A percentile compares a stretch with the other conserved stretches of the same genome.
Conservation (phyloP, 352 stramenopile species). For the Phytophthora kernoviae region DNA sequence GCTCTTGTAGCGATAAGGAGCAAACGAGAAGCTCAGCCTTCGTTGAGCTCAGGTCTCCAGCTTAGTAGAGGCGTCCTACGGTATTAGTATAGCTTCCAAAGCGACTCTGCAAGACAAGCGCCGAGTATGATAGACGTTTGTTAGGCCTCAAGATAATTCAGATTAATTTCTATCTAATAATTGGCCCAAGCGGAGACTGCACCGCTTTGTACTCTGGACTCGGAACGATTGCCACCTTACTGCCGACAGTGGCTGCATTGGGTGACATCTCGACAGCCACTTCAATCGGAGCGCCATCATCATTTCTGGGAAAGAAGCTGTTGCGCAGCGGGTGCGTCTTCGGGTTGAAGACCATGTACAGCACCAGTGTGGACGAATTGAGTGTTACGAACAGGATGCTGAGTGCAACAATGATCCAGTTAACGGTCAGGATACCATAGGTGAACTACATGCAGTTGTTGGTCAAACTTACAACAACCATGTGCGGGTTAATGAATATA, state of each 20-base stretch:
- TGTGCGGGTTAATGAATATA: conserved; percentile 42
- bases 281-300: background rate
- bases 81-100: no score
- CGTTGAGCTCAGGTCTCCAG: conserved; percentile 7
- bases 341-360: conserved; percentile 30
- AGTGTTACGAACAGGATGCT: conserved; percentile 30
- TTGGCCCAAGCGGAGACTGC: background rate
- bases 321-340: conserved; percentile 19
- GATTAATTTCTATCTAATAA: background rate
- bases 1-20: background rate
- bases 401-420: conserved; percentile 32
- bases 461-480: conserved; percentile 46
- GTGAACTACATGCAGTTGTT: conserved; percentile 54
- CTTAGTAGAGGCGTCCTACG: background rate
- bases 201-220: background rate
- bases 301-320: background rate
- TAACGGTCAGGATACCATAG: conserved; percentile 34
- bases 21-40: conserved; percentile 9
- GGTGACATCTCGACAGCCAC: conserved; percentile 8
- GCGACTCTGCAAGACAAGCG: no score
- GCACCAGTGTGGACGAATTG: conserved; percentile 24
- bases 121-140: no score
- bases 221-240: background rate
- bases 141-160: background rate
- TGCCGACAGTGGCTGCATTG: background rate